Percentiles rank a stretch among this genome's conserved stretches.
Evolutionary conservation across 768 basidiomycete species (phyloP).

Genomic region (Termitomyces sp.): DNA sequence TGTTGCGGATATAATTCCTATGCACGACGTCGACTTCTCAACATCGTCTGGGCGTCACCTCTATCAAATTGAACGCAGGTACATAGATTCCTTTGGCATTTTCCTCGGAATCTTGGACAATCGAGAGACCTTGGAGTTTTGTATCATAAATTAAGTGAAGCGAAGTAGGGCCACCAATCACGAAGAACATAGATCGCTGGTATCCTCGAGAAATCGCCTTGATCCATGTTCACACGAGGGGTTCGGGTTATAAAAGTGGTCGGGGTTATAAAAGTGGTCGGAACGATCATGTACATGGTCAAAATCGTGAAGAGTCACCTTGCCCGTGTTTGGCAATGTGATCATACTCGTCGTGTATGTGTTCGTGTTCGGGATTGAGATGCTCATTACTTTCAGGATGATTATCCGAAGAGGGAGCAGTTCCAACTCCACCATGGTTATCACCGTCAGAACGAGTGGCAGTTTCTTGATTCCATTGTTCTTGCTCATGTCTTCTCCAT

Average conservation of each 20-base stretch:
- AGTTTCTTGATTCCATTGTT: conserved; percentile 23
- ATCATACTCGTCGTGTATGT: not conserved
- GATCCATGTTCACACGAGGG: not conserved
- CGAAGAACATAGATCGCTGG: conserved; percentile 30
- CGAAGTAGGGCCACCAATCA: conserved; percentile 21
- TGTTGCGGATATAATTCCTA: conserved; percentile 34
- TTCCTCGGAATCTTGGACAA: not conserved
- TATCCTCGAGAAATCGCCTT: conserved; percentile 23
- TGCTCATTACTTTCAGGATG: not conserved
- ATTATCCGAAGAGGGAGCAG: not conserved
- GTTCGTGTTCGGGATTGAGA: conserved; percentile 5
- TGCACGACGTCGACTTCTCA: conserved; percentile 28
- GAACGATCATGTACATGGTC: conserved; percentile 5
- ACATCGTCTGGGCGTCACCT: conserved; percentile 23
- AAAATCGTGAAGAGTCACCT: conserved; percentile 8
- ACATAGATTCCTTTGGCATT: not conserved
- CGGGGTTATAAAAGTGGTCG: not conserved
- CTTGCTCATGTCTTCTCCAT: conserved; percentile 26
- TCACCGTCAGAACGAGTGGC: conserved; percentile 13
- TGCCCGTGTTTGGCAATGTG: not conserved
- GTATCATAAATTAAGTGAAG: conserved; percentile 7
- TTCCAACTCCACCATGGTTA: not conserved
- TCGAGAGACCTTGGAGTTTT: conserved; percentile 1
- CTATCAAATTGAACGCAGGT: not conserved
- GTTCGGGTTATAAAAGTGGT: not conserved